Evolutionary conservation across 2,329 filamentous ascomycete species (phyloP), one percentile per base, ranked within the genome.

Genomic region (Aureobasidium uvarum): DNA sequence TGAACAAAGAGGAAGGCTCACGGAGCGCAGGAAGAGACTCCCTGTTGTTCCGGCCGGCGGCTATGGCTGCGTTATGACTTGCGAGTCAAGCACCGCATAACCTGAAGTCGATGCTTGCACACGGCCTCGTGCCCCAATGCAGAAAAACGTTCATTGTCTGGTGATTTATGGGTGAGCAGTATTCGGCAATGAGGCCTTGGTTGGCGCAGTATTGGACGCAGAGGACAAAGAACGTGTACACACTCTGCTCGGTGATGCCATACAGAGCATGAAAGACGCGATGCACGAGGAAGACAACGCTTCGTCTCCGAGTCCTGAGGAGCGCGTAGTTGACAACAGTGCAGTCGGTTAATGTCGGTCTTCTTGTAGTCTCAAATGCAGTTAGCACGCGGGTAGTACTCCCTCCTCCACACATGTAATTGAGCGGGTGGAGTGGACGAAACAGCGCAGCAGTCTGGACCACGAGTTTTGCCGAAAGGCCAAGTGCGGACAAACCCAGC

Each of bases 391-490:
- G 11, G 10, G 33, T 36, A 36, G 33, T 13, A 36, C 33, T 36
- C 33, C 31, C 31, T 33, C 31, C 8, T 33, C 31, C 31, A 33
- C 31, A 33, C 31, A 8, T 23, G 20, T 14, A 38, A 23, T n/a
- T 28, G 8, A 43, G 20, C 23, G 38, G 5, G 16, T 18, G 54
- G 54, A 38, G 23, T 45, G 31, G 31, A 45, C 54, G 25, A 45
- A 45, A 45, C 10, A 11, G 43, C 43, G 43, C 20, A 33, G 43
- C 54, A 58, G 54, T 58, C 54, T 45, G 39, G 54, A 58, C 54
- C 54, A 58, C 39, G 54, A 58, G 54, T 58, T 58, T 33, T 58
- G 43, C 56, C 56, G 56, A 60, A 16, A 58, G 54, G 28, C 50
- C 23, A 58, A 58, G 23, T 41, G 51, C 51, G 54, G 54, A 41